phyloP scores from a whole-genome alignment of 1,284 basidiomycete species.

The Wolfiporia cocos region DNA sequence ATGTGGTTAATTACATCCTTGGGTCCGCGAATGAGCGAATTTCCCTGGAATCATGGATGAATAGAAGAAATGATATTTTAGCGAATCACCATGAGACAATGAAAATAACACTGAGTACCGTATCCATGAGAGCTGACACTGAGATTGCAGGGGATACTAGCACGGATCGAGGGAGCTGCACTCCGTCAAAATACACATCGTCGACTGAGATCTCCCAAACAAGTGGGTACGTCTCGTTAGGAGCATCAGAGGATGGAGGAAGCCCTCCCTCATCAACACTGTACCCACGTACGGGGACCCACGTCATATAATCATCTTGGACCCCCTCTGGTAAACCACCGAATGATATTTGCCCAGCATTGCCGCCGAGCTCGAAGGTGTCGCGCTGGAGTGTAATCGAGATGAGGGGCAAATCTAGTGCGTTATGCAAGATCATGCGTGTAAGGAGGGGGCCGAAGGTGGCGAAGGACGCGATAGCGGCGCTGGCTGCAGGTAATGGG shows the following conservation, averaged over 20 bases:
- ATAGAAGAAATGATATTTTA: no score
- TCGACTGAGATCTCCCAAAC: conserved; percentile 54
- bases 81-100: not conserved
- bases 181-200: conserved; percentile 49
- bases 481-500: conserved; percentile 7
- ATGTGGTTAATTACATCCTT: conserved; percentile 34
- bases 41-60: conserved; percentile 24
- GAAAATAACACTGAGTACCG: conserved; percentile 26
- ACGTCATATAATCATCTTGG: conserved; percentile 27
- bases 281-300: conserved; percentile 35
- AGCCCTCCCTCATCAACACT: conserved; percentile 29
- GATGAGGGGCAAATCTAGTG: conserved; percentile 20
- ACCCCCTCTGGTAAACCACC: conserved; percentile 33
- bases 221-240: conserved; percentile 29
- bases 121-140: conserved; percentile 45
- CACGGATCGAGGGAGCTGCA: conserved; percentile 37
- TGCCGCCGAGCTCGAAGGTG: conserved; percentile 29
- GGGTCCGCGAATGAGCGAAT: conserved; percentile 33
- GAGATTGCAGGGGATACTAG: conserved; percentile 28
- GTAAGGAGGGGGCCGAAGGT: conserved; percentile 25
- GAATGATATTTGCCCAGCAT: conserved; percentile 31
- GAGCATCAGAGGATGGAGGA: conserved; percentile 24
- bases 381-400: conserved; percentile 33
- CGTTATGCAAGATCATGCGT: conserved; percentile 17
- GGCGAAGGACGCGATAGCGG: conserved; percentile 22